Percentiles rank a stretch among this genome's conserved stretches.
Evolutionary conservation across 2,329 filamentous ascomycete genomes (phyloP).

Genomic region (Fusarium kyushuense): DNA sequence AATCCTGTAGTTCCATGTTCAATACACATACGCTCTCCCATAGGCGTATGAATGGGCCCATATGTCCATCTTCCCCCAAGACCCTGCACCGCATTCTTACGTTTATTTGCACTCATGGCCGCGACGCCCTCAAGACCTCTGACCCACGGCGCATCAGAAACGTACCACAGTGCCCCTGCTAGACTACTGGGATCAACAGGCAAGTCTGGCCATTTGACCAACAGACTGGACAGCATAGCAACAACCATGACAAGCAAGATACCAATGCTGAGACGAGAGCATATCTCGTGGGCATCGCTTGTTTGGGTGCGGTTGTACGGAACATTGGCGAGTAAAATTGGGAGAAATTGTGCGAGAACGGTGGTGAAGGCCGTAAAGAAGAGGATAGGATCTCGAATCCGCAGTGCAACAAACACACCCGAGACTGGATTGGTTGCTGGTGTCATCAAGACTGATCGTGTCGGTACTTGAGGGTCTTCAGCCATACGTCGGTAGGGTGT

Average conservation of each 20-base stretch:
- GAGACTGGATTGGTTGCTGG: conserved; percentile 60
- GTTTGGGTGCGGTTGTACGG: conserved; percentile 59
- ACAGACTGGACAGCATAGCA: conserved; percentile 54
- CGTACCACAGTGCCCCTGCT: conserved; percentile 59
- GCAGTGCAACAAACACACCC: conserved; percentile 50
- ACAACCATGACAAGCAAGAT: conserved; percentile 58
- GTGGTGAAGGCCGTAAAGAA: conserved; percentile 56
- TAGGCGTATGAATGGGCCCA: conserved; percentile 30
- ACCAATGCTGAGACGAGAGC: conserved; percentile 55
- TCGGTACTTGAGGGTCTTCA: conserved; percentile 49
- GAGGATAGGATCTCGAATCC: conserved; percentile 55
- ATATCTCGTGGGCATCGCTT: conserved; percentile 54
- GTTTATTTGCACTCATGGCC: conserved; percentile 29
- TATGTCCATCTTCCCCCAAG: conserved; percentile 38
- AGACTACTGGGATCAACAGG: conserved; percentile 61
- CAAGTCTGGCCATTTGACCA: conserved; percentile 58
- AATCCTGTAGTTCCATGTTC: conserved; percentile 36
- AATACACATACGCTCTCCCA: conserved; percentile 36
- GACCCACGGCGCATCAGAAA: conserved; percentile 42
- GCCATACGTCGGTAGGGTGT: conserved; percentile 58
- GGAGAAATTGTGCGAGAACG: conserved; percentile 61
- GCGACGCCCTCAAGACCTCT: conserved; percentile 34
- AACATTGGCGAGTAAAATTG: conserved; percentile 61
- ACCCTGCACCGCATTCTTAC: conserved; percentile 24
- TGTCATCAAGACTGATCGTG: conserved; percentile 55